Evolutionary conservation across 331 rosid species (phyloP).

Genomic region (Rosa hybrid): DNA sequence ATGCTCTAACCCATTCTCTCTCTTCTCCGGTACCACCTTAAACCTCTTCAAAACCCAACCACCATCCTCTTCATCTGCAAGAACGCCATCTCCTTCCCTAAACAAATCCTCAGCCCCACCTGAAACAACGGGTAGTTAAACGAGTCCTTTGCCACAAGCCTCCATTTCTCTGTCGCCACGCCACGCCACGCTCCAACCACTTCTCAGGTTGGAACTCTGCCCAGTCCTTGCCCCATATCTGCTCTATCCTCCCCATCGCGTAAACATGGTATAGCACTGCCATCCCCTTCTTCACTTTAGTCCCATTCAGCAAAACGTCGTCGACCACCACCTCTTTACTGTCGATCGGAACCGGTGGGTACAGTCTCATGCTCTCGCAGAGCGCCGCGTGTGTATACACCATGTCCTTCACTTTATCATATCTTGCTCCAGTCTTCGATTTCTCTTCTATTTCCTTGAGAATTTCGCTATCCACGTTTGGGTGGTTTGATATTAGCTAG

Average conservation of each 20-base stretch:
- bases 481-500: constrained; percentile 54
- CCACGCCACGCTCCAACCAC: constrained; percentile 49
- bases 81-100: too few relatives aligned
- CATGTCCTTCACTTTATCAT: constrained; percentile 63
- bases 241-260: neutral
- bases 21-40: too few relatives aligned
- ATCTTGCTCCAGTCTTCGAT: neutral
- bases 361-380: constrained; percentile 78
- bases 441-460: constrained; percentile 33
- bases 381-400: constrained; percentile 68
- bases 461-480: constrained; percentile 43
- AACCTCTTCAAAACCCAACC: too few relatives aligned
- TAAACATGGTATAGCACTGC: constrained; percentile 54
- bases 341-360: constrained; percentile 70
- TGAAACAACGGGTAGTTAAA: too few relatives aligned
- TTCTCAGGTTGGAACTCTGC: constrained; percentile 65
- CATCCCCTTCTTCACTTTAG: constrained; percentile 62
- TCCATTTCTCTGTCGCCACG: too few relatives aligned
- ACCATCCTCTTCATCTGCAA: too few relatives aligned
- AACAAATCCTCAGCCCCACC: too few relatives aligned
- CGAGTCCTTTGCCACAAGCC: too few relatives aligned
- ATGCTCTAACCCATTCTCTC: too few relatives aligned
- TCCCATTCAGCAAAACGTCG: constrained; percentile 70
- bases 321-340: constrained; percentile 47
- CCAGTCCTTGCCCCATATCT: constrained; percentile 69